Evolutionary conservation across 768 basidiomycete genomes (phyloP), one percentile per base, ranked within the genome.

Genomic region (Astraeus odoratus): DNA sequence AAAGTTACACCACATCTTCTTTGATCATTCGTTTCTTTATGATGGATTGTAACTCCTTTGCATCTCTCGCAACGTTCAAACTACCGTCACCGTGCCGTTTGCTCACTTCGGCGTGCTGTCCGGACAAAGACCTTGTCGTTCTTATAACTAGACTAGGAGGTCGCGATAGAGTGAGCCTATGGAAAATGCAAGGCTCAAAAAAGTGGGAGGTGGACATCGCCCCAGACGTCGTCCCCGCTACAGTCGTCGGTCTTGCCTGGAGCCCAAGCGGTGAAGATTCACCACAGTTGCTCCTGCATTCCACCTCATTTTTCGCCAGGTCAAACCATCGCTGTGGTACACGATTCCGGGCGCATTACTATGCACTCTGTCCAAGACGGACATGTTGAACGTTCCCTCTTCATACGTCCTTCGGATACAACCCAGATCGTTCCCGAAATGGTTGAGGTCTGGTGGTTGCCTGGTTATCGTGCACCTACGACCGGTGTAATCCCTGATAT

Each of bases 341-440:
- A 82, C 46, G 70, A 86, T 51, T 86, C 85, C 33, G 76, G 81
- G 31, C 70, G 74, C 20, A 61, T 91, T 24, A 80, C 77, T 9
- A 61, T 91, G 20, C 85, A 86, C 59, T 90, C 88, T 9, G 67
- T 90, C 19, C 86, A 90, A 63, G 80, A 90, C 59, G 89, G 89
- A 6, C 71, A 64, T 35, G 67, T 76, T 50, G 70, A 77, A 47
- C 71, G 75, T 23, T 66, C 64, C 15, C 57, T 84, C 33, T 64
- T 69, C 18, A 54, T 80, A 34, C 53, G 58, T 30, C 39, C 49
- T 13, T 47, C 51, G 16, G 41, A 26, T 47, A 18, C 46, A 39
- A 24, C 47, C 45, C 55, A 46, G 51, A 43, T 43, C 49, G 52
- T 20, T 19, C 54, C 22, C 49, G 54, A 42, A 60, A 56, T 86